Conservation (phyloP, 176 grass and related monocot species). For the Rhynchospora tenuis region DNA sequence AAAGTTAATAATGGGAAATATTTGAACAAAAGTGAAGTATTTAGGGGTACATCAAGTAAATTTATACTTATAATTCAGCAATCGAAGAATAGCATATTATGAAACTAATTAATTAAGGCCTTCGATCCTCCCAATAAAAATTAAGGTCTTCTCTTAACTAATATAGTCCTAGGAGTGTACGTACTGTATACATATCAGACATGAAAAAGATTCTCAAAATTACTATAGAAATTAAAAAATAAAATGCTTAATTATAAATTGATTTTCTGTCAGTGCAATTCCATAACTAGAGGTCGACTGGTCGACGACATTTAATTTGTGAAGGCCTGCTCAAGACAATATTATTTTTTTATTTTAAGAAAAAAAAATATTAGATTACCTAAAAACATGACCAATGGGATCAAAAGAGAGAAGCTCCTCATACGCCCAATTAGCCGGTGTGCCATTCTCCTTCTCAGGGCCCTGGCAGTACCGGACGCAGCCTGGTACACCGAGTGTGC, state of each 20-base stretch:
- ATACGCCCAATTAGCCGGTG: slow-evolving; percentile 48
- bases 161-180: background rate
- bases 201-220: too few species aligned
- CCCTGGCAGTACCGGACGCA: slow-evolving; percentile 77
- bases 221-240: too few species aligned
- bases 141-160: background rate
- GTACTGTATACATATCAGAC: too few species aligned
- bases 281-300: too few species aligned
- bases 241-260: too few species aligned
- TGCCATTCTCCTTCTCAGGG: background rate
- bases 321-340: background rate
- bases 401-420: slow-evolving; percentile 75
- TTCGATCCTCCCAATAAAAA: too few species aligned
- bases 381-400: slow-evolving; percentile 38
- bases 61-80: background rate
- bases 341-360: background rate
- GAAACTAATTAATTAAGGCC: too few species aligned
- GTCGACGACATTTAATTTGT: background rate
- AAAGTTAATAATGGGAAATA: background rate
- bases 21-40: background rate
- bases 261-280: too few species aligned
- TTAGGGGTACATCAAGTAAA: background rate
- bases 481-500: slow-evolving; percentile 19
- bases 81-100: background rate
- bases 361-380: slow-evolving; percentile 8